Percentiles rank a stretch among this genome's conserved stretches.
Conservation (phyloP, 2,329 filamentous ascomycete species). For the Dactylonectria macrodidyma region DNA sequence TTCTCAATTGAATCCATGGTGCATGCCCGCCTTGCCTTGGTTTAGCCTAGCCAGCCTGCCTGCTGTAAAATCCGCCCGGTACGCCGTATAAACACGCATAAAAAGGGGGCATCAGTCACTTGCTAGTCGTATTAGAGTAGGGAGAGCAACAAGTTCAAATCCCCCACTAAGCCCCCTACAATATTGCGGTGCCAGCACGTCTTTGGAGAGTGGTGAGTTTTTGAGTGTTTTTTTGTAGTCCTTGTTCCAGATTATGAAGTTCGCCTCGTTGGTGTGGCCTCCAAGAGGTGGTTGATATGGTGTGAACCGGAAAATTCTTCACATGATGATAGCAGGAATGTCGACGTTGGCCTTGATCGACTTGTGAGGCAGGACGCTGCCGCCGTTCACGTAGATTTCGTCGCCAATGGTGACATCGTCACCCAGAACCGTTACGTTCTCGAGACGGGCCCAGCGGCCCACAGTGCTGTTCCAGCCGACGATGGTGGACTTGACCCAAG, state of each 20-base stretch:
- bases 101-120: constrained; percentile 47
- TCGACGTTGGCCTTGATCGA: constrained; percentile 99
- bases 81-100: constrained; percentile 51
- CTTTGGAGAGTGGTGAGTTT: constrained; percentile 49
- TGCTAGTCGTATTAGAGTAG: constrained; percentile 47
- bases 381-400: constrained; percentile 98
- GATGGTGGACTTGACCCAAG: constrained; percentile 98
- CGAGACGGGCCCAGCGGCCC: constrained; percentile 93
- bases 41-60: constrained; percentile 39
- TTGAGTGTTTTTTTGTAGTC: constrained; percentile 39
- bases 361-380: constrained; percentile 96
- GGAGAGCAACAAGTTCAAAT: constrained; percentile 42
- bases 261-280: constrained; percentile 41
- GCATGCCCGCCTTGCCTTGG: constrained; percentile 38
- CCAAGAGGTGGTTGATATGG: constrained; percentile 30
- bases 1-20: constrained; percentile 25
- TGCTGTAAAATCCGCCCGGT: constrained; percentile 46
- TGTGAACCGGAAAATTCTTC: constrained; percentile 47
- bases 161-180: constrained; percentile 39
- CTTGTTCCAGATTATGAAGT: constrained; percentile 40
- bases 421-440: constrained; percentile 98
- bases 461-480: constrained; percentile 98
- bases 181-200: constrained; percentile 47
- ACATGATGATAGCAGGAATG: constrained; percentile 79
- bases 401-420: constrained; percentile 98